Percentiles rank a stretch among this genome's conserved stretches.
Evolutionary conservation across 495 filamentous ascomycete species (phyloP).

Genomic region (Tetracladium marchalianum): DNA sequence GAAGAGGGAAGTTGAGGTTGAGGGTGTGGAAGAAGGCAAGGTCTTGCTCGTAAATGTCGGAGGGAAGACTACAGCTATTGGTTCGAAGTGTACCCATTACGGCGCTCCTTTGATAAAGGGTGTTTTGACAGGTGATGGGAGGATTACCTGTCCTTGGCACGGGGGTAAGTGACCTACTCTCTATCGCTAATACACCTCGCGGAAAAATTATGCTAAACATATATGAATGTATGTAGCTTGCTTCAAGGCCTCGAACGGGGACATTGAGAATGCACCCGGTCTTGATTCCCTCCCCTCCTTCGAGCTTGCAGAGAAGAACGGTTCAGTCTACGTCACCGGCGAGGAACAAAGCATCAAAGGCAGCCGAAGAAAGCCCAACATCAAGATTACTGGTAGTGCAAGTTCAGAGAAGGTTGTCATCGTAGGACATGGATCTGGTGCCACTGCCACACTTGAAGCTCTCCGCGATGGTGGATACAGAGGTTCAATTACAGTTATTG

Average conservation of each 20-base stretch:
- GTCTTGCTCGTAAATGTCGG: slow-evolving; percentile 72
- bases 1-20: slow-evolving; percentile 82
- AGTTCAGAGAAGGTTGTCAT: slow-evolving; percentile 71
- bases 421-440: slow-evolving; percentile 82
- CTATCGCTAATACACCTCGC: no score
- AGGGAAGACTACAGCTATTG: slow-evolving; percentile 65
- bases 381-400: slow-evolving; percentile 48
- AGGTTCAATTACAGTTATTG: slow-evolving; percentile 73
- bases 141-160: slow-evolving; percentile 91
- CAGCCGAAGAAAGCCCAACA: slow-evolving; percentile 57
- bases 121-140: slow-evolving; percentile 69
- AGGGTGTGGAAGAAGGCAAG: slow-evolving; percentile 77
- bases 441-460: slow-evolving; percentile 68
- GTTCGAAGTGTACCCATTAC: slow-evolving; percentile 89
- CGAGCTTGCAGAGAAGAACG: slow-evolving; percentile 67
- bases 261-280: slow-evolving; percentile 90
- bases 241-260: slow-evolving; percentile 80
- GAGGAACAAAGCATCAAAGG: slow-evolving; percentile 73
- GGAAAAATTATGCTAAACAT: neutral
- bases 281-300: slow-evolving; percentile 75
- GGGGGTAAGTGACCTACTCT: slow-evolving; percentile 49
- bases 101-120: slow-evolving; percentile 80
- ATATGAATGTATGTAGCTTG: slow-evolving; percentile 51
- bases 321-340: slow-evolving; percentile 73
- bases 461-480: slow-evolving; percentile 73